Conservation (phyloP, 2,329 filamentous ascomycete genomes). For the Claviceps maximensis region DNA sequence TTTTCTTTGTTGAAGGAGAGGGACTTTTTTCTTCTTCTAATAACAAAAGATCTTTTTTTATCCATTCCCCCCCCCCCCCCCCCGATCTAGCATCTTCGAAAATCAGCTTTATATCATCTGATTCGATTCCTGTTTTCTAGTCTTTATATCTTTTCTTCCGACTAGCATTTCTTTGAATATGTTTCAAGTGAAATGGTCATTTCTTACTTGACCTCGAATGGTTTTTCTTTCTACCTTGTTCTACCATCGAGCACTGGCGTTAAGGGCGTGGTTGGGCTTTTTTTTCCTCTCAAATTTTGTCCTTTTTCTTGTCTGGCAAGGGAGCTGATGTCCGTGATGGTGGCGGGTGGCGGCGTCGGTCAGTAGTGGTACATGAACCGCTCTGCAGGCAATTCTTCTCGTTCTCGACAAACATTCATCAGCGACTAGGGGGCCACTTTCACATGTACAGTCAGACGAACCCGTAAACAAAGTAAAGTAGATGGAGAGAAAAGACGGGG, state of each 20-base stretch:
- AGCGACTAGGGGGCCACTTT: too few species aligned
- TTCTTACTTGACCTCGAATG: not conserved
- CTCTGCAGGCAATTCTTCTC: not conserved
- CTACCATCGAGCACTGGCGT: conserved; percentile 19
- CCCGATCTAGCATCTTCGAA: not conserved
- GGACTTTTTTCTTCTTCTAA: too few species aligned
- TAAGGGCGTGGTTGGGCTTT: conserved; percentile 1
- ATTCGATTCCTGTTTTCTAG: conserved; percentile 10
- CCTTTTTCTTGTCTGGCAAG: not conserved
- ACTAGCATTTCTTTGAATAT: not conserved
- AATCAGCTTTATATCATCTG: not conserved
- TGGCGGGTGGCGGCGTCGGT: not conserved
- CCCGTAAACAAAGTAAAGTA: not conserved
- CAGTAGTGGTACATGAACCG: too few species aligned
- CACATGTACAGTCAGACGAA: too few species aligned
- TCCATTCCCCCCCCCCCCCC: not conserved
- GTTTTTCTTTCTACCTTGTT: conserved; percentile 1
- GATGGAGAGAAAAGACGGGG: not conserved
- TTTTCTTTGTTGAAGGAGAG: too few species aligned
- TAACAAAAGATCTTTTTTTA: too few species aligned
- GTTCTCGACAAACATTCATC: not conserved
- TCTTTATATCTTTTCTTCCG: conserved; percentile 9
- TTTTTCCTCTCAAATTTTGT: not conserved
- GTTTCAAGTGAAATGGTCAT: not conserved
- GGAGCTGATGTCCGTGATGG: not conserved